Conservation (phyloP, 768 basidiomycete genomes). For the Pleurotus pulmonarius region DNA sequence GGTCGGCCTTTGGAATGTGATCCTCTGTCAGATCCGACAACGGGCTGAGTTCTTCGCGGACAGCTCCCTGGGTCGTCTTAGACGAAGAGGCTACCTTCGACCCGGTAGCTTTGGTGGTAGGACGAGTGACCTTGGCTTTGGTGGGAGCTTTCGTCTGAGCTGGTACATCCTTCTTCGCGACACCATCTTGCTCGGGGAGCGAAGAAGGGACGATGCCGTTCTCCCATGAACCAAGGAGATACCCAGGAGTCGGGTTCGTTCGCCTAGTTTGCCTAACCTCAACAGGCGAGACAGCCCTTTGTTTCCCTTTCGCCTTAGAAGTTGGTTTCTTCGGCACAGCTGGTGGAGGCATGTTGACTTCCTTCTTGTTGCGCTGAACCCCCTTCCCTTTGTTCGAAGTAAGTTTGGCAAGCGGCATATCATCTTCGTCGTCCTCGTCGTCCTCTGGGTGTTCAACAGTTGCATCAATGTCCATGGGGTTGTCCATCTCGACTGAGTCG, state of each 20-base stretch:
- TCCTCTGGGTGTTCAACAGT: constrained; percentile 17
- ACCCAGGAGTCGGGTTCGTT: constrained; percentile 3
- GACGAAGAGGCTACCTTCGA: constrained; percentile 4
- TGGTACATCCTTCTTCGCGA: background rate
- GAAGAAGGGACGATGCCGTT: constrained; percentile 52
- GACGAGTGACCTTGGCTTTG: background rate
- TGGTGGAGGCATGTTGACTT: background rate
- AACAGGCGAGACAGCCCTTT: background rate
- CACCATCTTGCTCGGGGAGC: constrained; percentile 48
- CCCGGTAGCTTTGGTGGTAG: background rate
- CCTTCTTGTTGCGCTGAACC: background rate
- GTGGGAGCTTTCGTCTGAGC: background rate
- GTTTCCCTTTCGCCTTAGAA: constrained; percentile 1
- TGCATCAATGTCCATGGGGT: constrained; percentile 12
- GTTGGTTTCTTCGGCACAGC: background rate
- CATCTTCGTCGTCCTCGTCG: constrained; percentile 32
- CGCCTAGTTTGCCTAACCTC: background rate
- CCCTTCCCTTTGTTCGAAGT: constrained; percentile 20
- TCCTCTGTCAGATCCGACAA: constrained; percentile 23
- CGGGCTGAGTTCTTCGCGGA: constrained; percentile 5
- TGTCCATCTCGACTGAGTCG: constrained; percentile 22
- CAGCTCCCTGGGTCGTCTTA: constrained; percentile 3
- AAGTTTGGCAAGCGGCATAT: constrained; percentile 39
- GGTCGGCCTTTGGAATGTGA: constrained; percentile 13
- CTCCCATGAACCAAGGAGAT: constrained; percentile 26